A percentile compares a stretch with the other conserved stretches of the same genome.
Conservation (phyloP, 2,329 filamentous ascomycete species). For the Fusarium duplospermum region DNA sequence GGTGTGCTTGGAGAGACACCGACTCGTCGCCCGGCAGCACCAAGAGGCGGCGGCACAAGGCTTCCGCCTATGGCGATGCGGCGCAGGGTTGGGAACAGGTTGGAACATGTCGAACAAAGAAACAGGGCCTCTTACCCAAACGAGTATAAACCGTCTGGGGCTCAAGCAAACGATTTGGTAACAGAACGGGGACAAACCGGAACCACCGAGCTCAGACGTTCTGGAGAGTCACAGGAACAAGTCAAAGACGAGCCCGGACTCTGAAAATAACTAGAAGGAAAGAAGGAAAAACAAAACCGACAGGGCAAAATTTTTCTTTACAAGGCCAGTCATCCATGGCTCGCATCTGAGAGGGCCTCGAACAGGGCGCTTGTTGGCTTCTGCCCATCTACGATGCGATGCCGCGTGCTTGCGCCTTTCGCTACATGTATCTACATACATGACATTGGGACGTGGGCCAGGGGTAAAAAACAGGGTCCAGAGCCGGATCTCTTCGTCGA, state of each 20-base stretch:
- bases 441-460: slow-evolving; percentile 20
- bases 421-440: slow-evolving; percentile 4
- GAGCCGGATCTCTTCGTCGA: slow-evolving; percentile 4
- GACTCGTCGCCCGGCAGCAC: slow-evolving; percentile 25
- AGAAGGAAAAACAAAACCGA: neutral
- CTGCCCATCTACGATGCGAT: slow-evolving; percentile 18
- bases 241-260: neutral
- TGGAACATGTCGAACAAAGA: slow-evolving; percentile 24
- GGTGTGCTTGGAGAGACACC: slow-evolving; percentile 29
- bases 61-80: slow-evolving; percentile 19
- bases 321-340: slow-evolving; percentile 13
- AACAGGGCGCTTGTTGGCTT: slow-evolving; percentile 31
- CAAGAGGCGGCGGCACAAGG: slow-evolving; percentile 29
- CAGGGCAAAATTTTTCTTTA: slow-evolving; percentile 15
- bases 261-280: slow-evolving; percentile 33
- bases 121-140: slow-evolving; percentile 35
- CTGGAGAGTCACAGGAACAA: slow-evolving; percentile 28
- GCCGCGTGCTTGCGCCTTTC: slow-evolving; percentile 28
- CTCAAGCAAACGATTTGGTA: slow-evolving; percentile 44
- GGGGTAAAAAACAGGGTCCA: slow-evolving; percentile 11
- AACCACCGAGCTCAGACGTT: slow-evolving; percentile 30
- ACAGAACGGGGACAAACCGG: slow-evolving; percentile 43
- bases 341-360: slow-evolving; percentile 3
- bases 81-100: slow-evolving; percentile 31
- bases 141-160: slow-evolving; percentile 29